These are phyloP conservation scores for Cladosporium cucumerinum DNA, from an alignment of 2,329 filamentous ascomycete species.

Conservation along the genomic window DNA sequence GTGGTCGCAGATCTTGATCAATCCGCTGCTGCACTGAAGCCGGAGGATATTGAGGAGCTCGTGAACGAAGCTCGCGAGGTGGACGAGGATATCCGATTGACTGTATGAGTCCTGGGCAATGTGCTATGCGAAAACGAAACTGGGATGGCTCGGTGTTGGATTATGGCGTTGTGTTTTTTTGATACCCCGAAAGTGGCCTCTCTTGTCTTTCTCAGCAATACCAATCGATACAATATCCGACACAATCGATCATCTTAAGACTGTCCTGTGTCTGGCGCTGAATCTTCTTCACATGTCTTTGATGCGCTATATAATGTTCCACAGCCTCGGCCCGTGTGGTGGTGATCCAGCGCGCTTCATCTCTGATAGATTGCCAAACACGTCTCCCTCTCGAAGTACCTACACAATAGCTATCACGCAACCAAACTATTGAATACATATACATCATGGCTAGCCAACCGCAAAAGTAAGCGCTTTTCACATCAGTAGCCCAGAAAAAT, in stretches of 20 bases:
- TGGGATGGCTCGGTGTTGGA: neutral
- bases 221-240: neutral
- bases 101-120: constrained; percentile 15
- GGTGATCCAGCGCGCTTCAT: neutral
- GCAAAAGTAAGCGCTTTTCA: neutral
- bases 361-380: neutral
- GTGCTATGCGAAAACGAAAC: neutral
- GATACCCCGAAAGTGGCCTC: constrained; percentile 8
- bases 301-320: neutral
- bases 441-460: constrained; percentile 6
- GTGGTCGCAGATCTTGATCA: constrained; percentile 57
- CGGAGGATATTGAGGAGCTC: constrained; percentile 29
- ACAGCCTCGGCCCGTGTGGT: neutral
- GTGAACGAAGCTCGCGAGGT: constrained; percentile 31
- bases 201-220: neutral
- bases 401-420: neutral
- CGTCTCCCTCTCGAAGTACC: neutral
- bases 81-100: constrained; percentile 29
- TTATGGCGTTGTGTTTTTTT: constrained; percentile 9
- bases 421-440: neutral
- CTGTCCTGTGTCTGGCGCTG: neutral
- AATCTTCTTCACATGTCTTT: neutral
- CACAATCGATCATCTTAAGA: neutral
- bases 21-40: constrained; percentile 40
- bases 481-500: neutral